A percentile compares a stretch with the other conserved stretches of the same genome.
phyloP scores from a whole-genome alignment of 345 rosid species.

The Cardiospermum halicacabum region DNA sequence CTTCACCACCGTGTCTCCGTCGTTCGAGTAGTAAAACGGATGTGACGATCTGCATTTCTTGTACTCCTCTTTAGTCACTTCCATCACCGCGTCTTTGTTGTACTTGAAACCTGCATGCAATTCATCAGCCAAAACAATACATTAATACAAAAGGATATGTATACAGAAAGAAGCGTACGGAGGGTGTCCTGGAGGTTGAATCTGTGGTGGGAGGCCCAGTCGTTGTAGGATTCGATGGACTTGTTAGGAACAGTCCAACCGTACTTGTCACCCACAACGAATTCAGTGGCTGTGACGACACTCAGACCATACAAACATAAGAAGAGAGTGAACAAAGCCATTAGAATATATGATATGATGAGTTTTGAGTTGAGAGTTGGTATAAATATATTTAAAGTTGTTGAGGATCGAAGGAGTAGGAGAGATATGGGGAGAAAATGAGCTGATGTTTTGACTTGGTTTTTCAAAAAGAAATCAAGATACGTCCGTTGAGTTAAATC shows the following conservation, averaged over 20 bases:
- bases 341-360: constrained; percentile 10
- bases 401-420: constrained; percentile 13
- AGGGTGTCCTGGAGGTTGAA: constrained; percentile 57
- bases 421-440: constrained; percentile 15
- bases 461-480: not conserved
- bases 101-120: constrained; percentile 42
- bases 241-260: constrained; percentile 66
- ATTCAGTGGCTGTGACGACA: constrained; percentile 33
- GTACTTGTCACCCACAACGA: constrained; percentile 52
- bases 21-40: constrained; percentile 54
- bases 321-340: constrained; percentile 17
- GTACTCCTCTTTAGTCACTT: constrained; percentile 58
- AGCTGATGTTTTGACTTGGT: constrained; percentile 11
- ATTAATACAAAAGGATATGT: not conserved
- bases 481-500: constrained; percentile 7
- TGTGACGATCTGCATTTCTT: constrained; percentile 44
- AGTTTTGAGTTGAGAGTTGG: constrained; percentile 1
- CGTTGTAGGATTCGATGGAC: constrained; percentile 46
- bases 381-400: not conserved
- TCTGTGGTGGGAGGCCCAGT: constrained; percentile 77
- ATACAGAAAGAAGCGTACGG: constrained; percentile 28
- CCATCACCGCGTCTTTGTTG: constrained; percentile 51
- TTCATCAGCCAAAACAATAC: no score
- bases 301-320: no score
- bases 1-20: constrained; percentile 35